Percentiles rank a stretch among this genome's conserved stretches.
phyloP scores from a whole-genome alignment of 768 basidiomycete species.

The Leccinum ochraceum region DNA sequence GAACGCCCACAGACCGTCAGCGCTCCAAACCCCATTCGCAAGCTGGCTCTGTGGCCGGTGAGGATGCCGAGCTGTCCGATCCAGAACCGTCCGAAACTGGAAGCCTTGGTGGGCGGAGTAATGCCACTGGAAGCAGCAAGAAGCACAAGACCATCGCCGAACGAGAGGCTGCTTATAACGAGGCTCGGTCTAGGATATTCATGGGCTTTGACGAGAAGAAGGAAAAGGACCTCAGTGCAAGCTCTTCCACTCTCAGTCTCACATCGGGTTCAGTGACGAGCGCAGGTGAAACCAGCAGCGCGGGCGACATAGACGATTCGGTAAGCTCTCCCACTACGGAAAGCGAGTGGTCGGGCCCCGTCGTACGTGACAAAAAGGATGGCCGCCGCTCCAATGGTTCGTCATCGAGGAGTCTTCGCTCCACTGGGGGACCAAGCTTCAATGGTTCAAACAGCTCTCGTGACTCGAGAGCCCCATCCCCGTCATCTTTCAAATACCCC shows the following conservation, averaged over 20 bases:
- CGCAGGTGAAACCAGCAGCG: slow-evolving; percentile 58
- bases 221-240: slow-evolving; percentile 72
- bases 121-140: slow-evolving; percentile 59
- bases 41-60: slow-evolving; percentile 68
- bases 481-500: slow-evolving; percentile 70
- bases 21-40: slow-evolving; percentile 65
- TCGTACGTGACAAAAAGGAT: slow-evolving; percentile 57
- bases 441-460: slow-evolving; percentile 63
- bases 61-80: slow-evolving; percentile 78
- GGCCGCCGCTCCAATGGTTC: slow-evolving; percentile 54
- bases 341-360: slow-evolving; percentile 75
- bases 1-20: slow-evolving; percentile 55
- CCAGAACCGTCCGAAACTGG: slow-evolving; percentile 79
- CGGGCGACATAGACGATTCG: slow-evolving; percentile 67
- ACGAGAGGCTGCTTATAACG: slow-evolving; percentile 87
- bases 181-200: slow-evolving; percentile 84
- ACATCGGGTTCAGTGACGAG: slow-evolving; percentile 65
- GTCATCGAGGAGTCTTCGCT: slow-evolving; percentile 61
- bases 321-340: slow-evolving; percentile 75
- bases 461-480: slow-evolving; percentile 72
- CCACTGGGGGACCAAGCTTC: slow-evolving; percentile 46
- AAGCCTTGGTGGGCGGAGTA: slow-evolving; percentile 72
- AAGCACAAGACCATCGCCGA: slow-evolving; percentile 80
- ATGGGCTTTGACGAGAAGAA: slow-evolving; percentile 78
- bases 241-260: slow-evolving; percentile 73